phyloP scores from a whole-genome alignment of 768 basidiomycete species.

The Pleurotus ostreatus region DNA sequence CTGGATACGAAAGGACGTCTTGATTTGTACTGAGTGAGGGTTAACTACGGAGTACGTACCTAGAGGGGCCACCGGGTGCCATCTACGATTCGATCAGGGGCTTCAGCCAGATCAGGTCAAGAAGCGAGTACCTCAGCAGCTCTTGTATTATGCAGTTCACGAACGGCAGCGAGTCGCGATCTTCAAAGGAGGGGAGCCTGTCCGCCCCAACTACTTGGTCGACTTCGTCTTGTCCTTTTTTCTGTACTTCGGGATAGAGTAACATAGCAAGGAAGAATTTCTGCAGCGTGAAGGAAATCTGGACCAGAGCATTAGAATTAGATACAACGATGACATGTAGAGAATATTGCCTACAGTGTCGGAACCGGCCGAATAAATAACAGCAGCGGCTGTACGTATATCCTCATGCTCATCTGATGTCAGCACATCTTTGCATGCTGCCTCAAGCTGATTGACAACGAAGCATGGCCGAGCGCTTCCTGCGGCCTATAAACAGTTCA shows the following conservation, averaged over 20 bases:
- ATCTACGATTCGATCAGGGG: neutral
- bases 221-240: constrained; percentile 22
- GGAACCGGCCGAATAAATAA: neutral
- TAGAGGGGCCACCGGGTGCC: neutral
- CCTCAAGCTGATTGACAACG: too few species aligned
- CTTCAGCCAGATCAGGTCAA: constrained; percentile 10
- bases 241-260: constrained; percentile 23
- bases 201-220: constrained; percentile 28
- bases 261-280: constrained; percentile 24
- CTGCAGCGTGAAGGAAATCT: neutral
- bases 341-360: too few species aligned
- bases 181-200: constrained; percentile 34
- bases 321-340: too few species aligned
- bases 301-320: too few species aligned
- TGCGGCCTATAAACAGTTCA: too few species aligned
- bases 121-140: constrained; percentile 28
- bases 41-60: neutral
- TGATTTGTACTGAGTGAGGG: too few species aligned
- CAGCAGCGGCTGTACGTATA: neutral
- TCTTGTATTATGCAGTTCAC: constrained; percentile 32
- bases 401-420: too few species aligned
- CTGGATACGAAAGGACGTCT: too few species aligned
- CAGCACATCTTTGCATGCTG: too few species aligned
- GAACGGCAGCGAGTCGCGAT: constrained; percentile 32
- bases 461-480: too few species aligned